Base-by-base conservation (phyloP, 2,329 filamentous ascomycete species). In the Pseudogymnoascus sp. region DNA sequence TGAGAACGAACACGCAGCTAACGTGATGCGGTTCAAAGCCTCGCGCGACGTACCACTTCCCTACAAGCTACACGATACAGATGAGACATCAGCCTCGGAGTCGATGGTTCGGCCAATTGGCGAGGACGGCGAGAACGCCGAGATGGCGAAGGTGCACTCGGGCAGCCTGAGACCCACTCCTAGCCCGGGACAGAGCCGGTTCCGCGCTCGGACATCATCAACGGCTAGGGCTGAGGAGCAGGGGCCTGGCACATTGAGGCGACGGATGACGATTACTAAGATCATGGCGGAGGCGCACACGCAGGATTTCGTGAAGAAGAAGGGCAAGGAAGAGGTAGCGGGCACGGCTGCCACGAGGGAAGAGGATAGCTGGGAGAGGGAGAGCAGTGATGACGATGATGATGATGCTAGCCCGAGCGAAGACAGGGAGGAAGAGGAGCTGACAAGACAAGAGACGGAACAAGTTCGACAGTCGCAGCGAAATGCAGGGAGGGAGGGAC, bases 1-100 rank as follows among this genome's bases (percentile, higher is more conserved):
- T 25, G 95, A 99, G 75, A 99, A 99, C 74, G 95, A 99, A 71
- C 95, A 99, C 76, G 96, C 92, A 76, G 88, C 89, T 63, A 96
- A 97, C 70, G 93, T 99, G 1, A 84, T 87, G 16, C 87, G 91
- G 68, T 96, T 96, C 81, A 92, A 96, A 67, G 95, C 95, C 3
- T 91, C 88, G 1, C 84, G 93, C 63, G 93, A 97, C 70, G 84
- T 96, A 0, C 91, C 91, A 0, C 81, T 97, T 0, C 93, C 93
- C 0, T 97, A 97, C 73, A 81, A 85, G 60, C 77, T 87, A 10
- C 23, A 25, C 56, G 79, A 84, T 63, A 10, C 62, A n/a, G 38
- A 38, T 11, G 38, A 60, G 18, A 64, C 25, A 1, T 31, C 36
- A 3, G 36, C 40, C 16, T 60, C 59, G 2, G 59, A 42, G 59